These are phyloP conservation scores for Boletus rubescentipes DNA, from an alignment of 768 basidiomycete species.

Conservation along the genomic window DNA sequence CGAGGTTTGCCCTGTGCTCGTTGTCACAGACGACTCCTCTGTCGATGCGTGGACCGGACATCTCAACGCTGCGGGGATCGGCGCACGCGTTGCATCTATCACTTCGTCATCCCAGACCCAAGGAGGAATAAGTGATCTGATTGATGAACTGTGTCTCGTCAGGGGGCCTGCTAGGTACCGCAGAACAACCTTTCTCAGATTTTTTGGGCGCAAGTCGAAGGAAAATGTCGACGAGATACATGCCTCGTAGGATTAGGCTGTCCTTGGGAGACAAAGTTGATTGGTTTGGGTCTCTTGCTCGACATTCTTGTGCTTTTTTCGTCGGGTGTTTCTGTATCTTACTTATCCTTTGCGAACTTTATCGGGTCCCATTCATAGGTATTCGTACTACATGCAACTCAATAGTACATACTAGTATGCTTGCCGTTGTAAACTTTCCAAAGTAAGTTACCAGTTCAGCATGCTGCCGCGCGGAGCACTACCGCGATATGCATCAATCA, in stretches of 20 bases:
- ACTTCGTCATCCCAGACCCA: neutral
- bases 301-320: neutral
- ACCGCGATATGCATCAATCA: too few relatives aligned
- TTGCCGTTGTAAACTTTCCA: neutral
- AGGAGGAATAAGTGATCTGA: neutral
- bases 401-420: neutral
- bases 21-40: constrained; percentile 15
- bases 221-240: constrained; percentile 1
- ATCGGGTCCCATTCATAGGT: neutral
- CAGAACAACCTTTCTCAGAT: constrained; percentile 11
- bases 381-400: neutral
- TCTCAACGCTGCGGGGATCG: constrained; percentile 12
- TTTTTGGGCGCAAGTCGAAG: constrained; percentile 16
- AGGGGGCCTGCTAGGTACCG: constrained; percentile 21
- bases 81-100: constrained; percentile 14
- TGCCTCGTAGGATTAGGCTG: neutral
- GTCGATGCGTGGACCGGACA: constrained; percentile 9
- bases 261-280: neutral
- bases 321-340: neutral
- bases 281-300: too few relatives aligned
- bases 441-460: too few relatives aligned
- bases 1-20: constrained; percentile 26
- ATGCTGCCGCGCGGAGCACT: too few relatives aligned
- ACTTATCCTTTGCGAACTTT: neutral
- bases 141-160: constrained; percentile 27